These are phyloP conservation scores for Conticribra weissflogii DNA, from an alignment of 108 stramenopile genomes.

Conservation along the genomic window DNA sequence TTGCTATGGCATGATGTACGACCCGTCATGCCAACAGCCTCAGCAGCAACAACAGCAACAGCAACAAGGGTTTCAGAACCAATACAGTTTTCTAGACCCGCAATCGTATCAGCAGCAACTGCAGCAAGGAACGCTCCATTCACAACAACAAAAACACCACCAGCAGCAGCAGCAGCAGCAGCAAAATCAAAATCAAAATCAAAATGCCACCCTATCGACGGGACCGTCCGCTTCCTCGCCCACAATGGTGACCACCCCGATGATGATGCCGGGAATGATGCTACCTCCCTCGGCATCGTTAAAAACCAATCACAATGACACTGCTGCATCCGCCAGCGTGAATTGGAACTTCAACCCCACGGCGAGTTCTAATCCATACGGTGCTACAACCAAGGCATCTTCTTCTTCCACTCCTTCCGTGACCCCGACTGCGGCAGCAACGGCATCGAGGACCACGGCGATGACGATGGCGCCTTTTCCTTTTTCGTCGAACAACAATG, in stretches of 20 bases:
- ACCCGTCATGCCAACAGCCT: no score
- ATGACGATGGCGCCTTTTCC: no score
- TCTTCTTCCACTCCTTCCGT: no score
- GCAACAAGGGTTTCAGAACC: no score
- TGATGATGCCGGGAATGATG: neutral
- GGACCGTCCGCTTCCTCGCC: neutral
- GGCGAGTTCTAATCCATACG: neutral
- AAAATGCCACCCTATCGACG: slow-evolving; percentile 5
- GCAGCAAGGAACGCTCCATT: slow-evolving; percentile 22
- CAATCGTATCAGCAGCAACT: slow-evolving; percentile 12
- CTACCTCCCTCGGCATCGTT: neutral
- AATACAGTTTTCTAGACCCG: no score
- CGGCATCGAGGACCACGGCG: no score
- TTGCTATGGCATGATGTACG: no score
- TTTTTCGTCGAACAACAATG: no score
- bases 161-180: slow-evolving; percentile 12
- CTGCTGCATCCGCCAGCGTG: neutral
- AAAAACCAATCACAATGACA: neutral
- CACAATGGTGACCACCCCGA: no score
- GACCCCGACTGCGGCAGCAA: no score
- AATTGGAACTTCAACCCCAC: neutral
- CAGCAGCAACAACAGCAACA: slow-evolving; percentile 4
- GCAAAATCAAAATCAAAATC: neutral
- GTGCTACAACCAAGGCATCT: neutral
- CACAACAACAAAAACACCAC: slow-evolving; percentile 13